A percentile compares a stretch with the other conserved stretches of the same genome.
phyloP scores from a whole-genome alignment of 2,329 filamentous ascomycete species.

The Aspergillus unguis region DNA sequence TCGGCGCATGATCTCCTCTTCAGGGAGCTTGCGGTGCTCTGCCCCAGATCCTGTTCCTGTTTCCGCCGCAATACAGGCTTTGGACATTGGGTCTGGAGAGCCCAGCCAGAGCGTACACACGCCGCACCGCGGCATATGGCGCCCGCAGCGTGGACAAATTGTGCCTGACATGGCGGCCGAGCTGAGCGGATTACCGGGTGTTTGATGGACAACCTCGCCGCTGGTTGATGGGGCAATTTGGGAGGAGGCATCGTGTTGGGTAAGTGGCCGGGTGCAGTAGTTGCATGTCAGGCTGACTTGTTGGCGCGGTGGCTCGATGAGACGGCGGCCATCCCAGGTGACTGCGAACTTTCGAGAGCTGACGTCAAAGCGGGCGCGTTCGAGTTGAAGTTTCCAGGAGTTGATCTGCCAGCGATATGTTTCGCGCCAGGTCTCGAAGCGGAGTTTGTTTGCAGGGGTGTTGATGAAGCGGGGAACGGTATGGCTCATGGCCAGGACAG shows the following conservation, averaged over 20 bases:
- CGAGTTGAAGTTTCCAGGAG: slow-evolving; percentile 58
- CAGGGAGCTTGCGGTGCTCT: slow-evolving; percentile 23
- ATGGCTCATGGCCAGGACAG: slow-evolving; percentile 58
- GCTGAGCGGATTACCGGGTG: slow-evolving; percentile 35
- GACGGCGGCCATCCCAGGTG: slow-evolving; percentile 48
- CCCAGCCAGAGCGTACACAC: slow-evolving; percentile 62
- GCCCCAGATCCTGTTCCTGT: slow-evolving; percentile 30
- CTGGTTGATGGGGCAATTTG: slow-evolving; percentile 25
- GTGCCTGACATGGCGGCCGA: slow-evolving; percentile 46
- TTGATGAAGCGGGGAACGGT: slow-evolving; percentile 58
- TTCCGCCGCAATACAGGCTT: slow-evolving; percentile 35
- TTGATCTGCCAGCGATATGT: slow-evolving; percentile 61
- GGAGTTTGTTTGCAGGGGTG: slow-evolving; percentile 49
- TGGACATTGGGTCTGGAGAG: slow-evolving; percentile 52
- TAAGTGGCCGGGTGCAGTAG: slow-evolving; percentile 58
- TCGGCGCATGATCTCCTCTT: slow-evolving; percentile 50
- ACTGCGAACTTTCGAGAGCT: slow-evolving; percentile 54
- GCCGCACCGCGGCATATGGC: slow-evolving; percentile 61
- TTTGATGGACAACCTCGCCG: slow-evolving; percentile 35
- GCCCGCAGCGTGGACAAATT: slow-evolving; percentile 59
- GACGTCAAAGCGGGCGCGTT: slow-evolving; percentile 59
- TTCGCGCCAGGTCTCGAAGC: slow-evolving; percentile 60
- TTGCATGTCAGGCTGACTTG: slow-evolving; percentile 59
- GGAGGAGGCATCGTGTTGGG: slow-evolving; percentile 41
- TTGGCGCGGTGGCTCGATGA: slow-evolving; percentile 49